Evolutionary conservation across 2,329 filamentous ascomycete genomes (phyloP), one percentile per base, ranked within the genome.

Genomic region (Paraconiothyrium brasiliense): DNA sequence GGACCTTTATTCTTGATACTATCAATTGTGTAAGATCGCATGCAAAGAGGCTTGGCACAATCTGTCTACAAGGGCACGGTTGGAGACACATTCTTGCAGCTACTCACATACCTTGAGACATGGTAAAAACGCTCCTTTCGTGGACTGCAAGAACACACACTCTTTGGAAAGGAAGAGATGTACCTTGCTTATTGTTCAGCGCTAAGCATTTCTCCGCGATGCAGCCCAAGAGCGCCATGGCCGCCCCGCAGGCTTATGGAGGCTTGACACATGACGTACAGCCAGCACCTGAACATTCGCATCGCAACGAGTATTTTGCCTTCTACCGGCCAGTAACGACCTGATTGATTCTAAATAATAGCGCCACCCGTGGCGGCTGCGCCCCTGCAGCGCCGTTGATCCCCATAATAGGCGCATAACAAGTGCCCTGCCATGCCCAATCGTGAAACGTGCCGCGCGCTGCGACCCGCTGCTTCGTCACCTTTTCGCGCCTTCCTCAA

Each of bases 321-420:
- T 11, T 39, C 20, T 20, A 20, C 20, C 37, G 1, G 35, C 13
- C 34, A 50, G 27, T 22, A 11, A 50, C 47, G 10, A 34, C 6
- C 6, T 34, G 30, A 37, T 20, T 52, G 34, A 22, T 20, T 30
- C 22, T 30, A 9, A 30, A 54, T 30, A 13, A 3, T 55, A 46
- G 52, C 52, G 52, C 39, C 39, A 44, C 27, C 41, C n/a, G 39
- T 43, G 52, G 39, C 52, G 52, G 39, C 52, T 55, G 39, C 16
- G 39, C 27, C 39, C 27, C 39, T 46, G 52, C 52, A 55, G 27
- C 27, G 52, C 39, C 52, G 52, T 46, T 55, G 52, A 55, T 55
- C 52, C 16, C 39, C 27, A 55, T 55, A n/a, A 55, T 44, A 54
- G 51, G 22, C 51, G 51, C 51, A 54, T 54, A 44, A 35, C 51